These are phyloP conservation scores for Erythrophleum fordii DNA, from an alignment of 306 rosid genomes.

Conservation along the genomic window DNA sequence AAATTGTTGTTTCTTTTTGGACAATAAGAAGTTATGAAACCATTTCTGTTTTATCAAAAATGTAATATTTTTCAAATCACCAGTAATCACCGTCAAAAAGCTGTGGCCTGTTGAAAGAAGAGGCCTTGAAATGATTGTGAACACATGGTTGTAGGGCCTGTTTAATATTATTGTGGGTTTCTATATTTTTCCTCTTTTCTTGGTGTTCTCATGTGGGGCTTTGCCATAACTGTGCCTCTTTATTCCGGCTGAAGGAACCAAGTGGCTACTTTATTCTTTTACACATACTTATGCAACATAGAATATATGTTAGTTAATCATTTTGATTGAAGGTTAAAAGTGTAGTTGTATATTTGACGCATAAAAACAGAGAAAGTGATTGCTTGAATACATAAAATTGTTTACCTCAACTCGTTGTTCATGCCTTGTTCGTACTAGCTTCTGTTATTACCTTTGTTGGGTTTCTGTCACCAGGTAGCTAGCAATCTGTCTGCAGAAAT, in stretches of 20 bases:
- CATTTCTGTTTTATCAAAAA: background rate
- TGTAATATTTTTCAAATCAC: background rate
- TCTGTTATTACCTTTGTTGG: slow-evolving; percentile 16
- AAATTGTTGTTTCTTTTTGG: slow-evolving; percentile 3
- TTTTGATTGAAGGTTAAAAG: slow-evolving; percentile 2
- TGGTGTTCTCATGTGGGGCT: background rate
- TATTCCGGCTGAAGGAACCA: slow-evolving; percentile 3
- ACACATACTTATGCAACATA: background rate
- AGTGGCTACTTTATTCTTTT: slow-evolving; percentile 9
- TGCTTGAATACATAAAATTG: background rate
- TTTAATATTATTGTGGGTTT: background rate
- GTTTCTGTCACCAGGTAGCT: slow-evolving; percentile 54
- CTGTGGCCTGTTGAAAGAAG: background rate
- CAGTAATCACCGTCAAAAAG: background rate
- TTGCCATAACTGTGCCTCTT: background rate
- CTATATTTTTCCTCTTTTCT: background rate
- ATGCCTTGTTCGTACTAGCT: slow-evolving; percentile 30
- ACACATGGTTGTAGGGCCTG: background rate
- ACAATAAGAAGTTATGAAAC: slow-evolving; percentile 1
- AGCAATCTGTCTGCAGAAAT: slow-evolving; percentile 44
- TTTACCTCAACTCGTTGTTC: background rate
- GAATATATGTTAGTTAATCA: background rate
- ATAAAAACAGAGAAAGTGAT: background rate
- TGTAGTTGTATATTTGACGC: background rate
- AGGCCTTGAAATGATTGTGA: slow-evolving; percentile 8